Base-by-base conservation (phyloP, 2,329 filamentous ascomycete species). In the Talaromyces atroroseus region DNA sequence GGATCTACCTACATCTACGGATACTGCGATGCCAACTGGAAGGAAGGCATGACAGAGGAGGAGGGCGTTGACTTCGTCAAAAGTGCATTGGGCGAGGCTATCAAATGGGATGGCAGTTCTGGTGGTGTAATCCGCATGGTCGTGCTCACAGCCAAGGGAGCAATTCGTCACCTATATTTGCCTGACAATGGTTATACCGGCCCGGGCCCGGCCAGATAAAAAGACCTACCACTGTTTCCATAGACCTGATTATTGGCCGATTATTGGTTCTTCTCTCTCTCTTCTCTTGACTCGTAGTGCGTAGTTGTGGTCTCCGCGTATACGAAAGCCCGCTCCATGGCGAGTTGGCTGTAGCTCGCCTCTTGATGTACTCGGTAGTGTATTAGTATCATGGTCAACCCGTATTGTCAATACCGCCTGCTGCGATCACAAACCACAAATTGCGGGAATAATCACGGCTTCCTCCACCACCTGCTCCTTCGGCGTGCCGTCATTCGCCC, bases 1-100 rank as follows among this genome's bases (percentile, higher is more conserved):
- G 94, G 94, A 44, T 97, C 92, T 65, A 97, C 94, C 60, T 99
- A 99, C 80, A 99, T 99, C 75, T 99, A 97, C 80, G 94, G 94
- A 66, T 97, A 95, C 81, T 97, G 92, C 72, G 92, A 99, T 72
- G 87, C 90, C 57, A 85, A 99, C 80, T 99, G 94, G 94, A 85
- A 81, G 73, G 94, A 97, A 76, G 85, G 85, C 63, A 97, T 99
- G 92, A 90, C 88, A 53, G 90, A 97, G 80, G 81, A 84, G 55
- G 92, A 95, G 60, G 94, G 94, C 1, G 86, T 99, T 62, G 76
- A 86, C 42, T 99, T 99, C 68, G 94, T 99, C 72, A 96, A 96
- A 79, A 88, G 86, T 49, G 87, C 94, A 32, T 79, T 99, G 70
- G 80, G 84, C 68, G 92, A 99, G 80, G 94, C 94, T 16, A 97